Evolutionary conservation across 768 basidiomycete species (phyloP).

Genomic region (Lactarius quietus): DNA sequence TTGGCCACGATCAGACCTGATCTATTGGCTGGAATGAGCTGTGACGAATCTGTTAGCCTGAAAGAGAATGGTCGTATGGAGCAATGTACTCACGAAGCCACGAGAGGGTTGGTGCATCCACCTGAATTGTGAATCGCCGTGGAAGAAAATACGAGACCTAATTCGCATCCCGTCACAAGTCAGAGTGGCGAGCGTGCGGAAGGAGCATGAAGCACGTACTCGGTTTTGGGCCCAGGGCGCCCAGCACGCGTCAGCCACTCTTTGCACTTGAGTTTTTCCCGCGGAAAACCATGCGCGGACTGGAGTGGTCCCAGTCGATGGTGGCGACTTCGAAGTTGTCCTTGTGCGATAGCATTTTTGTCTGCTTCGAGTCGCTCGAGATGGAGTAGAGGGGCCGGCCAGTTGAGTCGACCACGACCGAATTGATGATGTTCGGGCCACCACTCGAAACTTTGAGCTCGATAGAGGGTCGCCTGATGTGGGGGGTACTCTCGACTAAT

Average conservation of each 20-base stretch:
- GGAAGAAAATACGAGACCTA: slow-evolving; percentile 18
- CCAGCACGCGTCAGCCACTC: slow-evolving; percentile 19
- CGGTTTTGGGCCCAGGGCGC: slow-evolving; percentile 15
- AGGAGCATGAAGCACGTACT: not conserved
- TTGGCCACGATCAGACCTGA: slow-evolving; percentile 17
- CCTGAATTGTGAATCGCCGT: slow-evolving; percentile 13
- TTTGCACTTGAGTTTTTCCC: slow-evolving; percentile 17
- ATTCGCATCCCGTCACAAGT: not conserved
- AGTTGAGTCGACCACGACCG: not conserved
- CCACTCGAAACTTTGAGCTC: slow-evolving; percentile 13
- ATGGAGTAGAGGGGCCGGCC: slow-evolving; percentile 7
- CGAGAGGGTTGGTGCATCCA: slow-evolving; percentile 3
- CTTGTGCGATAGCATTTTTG: not conserved
- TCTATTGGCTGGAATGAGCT: slow-evolving; percentile 18
- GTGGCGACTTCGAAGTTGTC: slow-evolving; percentile 7
- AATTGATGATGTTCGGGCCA: slow-evolving; percentile 10
- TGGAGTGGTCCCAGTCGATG: slow-evolving; percentile 17
- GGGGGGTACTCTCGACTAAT: not conserved
- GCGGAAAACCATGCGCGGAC: slow-evolving; percentile 16
- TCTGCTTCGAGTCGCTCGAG: slow-evolving; percentile 13
- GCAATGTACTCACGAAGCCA: slow-evolving; percentile 15
- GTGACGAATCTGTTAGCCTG: not conserved
- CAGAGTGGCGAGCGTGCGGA: not conserved
- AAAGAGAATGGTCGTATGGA: not conserved
- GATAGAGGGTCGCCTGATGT: slow-evolving; percentile 5